Percentiles rank a stretch among this genome's conserved stretches.
These are phyloP conservation scores for Cucurbita maxima DNA, from an alignment of 306 rosid genomes.

Conservation along the genomic window DNA sequence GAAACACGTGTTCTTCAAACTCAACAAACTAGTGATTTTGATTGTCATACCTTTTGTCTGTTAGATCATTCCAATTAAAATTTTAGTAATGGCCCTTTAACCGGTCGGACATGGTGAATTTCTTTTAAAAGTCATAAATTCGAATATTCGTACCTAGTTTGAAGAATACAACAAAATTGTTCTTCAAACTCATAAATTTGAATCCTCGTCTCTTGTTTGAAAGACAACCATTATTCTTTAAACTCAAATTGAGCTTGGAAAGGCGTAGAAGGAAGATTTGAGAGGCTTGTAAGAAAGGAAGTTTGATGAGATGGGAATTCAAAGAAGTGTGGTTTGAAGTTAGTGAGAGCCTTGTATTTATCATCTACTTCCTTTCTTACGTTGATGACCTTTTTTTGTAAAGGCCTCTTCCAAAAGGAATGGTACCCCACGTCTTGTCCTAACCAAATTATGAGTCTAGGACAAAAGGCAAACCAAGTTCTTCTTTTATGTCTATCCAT, in stretches of 20 bases:
- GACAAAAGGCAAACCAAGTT: background rate
- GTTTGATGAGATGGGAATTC: slow-evolving; percentile 20
- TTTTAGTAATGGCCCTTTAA: background rate
- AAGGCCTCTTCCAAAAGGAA: slow-evolving; percentile 19
- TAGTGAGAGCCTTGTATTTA: background rate
- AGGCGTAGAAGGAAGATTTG: no score
- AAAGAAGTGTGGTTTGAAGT: slow-evolving; percentile 5
- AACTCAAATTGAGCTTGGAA: background rate
- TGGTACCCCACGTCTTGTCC: slow-evolving; percentile 21
- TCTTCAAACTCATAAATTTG: no score
- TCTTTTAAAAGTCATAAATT: background rate
- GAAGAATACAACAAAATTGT: no score
- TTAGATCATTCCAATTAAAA: no score
- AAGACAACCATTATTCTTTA: background rate
- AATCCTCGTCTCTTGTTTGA: background rate
- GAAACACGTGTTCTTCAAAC: no score
- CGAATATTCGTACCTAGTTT: no score
- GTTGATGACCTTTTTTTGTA: slow-evolving; percentile 15
- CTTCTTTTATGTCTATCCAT: background rate
- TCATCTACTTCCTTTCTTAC: background rate
- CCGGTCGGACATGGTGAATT: background rate
- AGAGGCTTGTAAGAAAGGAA: no score
- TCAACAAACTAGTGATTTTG: background rate
- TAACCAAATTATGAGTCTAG: background rate
- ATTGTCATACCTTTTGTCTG: background rate